These are phyloP conservation scores for Desmodesmus armatus DNA, from an alignment of 139 green algal genomes.

Conservation along the genomic window DNA sequence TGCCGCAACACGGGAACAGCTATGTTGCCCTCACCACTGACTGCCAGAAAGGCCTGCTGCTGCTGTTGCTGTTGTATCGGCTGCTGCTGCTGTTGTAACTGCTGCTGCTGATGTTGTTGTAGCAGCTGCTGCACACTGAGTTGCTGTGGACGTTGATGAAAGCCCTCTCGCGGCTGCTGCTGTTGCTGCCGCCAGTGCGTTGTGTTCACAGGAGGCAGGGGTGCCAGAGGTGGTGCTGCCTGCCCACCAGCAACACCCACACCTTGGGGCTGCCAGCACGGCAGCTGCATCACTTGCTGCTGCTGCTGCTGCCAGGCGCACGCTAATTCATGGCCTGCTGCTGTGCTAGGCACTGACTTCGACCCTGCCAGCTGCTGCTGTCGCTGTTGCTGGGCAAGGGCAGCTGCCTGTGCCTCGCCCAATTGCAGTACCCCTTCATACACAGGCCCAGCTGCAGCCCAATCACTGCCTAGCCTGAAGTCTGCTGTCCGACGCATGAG, in stretches of 20 bases:
- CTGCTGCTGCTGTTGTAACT: neutral
- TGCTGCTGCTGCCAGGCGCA: conserved; percentile 51
- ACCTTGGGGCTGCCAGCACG: too few species aligned
- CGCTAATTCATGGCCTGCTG: conserved; percentile 32
- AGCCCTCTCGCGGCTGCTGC: neutral
- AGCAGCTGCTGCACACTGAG: neutral
- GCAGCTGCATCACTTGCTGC: too few species aligned
- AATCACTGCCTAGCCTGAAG: neutral
- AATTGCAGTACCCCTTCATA: too few species aligned
- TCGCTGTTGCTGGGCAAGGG: neutral
- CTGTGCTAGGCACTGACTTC: neutral
- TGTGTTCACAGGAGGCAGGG: neutral
- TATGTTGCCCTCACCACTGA: neutral
- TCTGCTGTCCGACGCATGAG: neutral
- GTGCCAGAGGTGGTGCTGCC: neutral
- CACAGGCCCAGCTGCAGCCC: too few species aligned
- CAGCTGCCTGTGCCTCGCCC: too few species aligned
- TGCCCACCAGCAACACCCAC: too few species aligned
- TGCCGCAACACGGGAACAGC: neutral
- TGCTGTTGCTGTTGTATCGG: neutral
- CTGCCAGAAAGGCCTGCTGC: neutral
- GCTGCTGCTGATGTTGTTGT: conserved; percentile 7
- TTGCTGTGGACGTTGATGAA: neutral
- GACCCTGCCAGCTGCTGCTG: too few species aligned
- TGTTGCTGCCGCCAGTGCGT: neutral